Evolutionary conservation across 106 monocot species (phyloP).

Genomic region (Allium fistulosum): DNA sequence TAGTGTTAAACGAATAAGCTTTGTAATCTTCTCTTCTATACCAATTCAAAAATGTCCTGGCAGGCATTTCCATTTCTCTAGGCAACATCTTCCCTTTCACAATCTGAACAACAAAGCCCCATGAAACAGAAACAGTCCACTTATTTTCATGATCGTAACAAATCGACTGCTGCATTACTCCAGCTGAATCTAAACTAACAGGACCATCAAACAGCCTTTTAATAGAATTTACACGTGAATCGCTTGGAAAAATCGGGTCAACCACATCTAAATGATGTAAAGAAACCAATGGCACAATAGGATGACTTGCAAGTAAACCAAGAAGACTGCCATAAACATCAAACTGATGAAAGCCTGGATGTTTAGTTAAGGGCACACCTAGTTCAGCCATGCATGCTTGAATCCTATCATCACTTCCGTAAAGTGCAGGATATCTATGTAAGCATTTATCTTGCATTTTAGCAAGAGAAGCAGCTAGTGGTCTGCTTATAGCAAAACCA

Average conservation of each 20-base stretch:
- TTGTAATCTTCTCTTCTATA: constrained; percentile 72
- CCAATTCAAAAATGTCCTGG: constrained; percentile 92
- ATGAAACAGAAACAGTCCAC: constrained; percentile 84
- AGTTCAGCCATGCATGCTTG: constrained; percentile 78
- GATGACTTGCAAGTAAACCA: constrained; percentile 80
- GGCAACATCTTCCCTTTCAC: constrained; percentile 69
- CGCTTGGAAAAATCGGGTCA: constrained; percentile 58
- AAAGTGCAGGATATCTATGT: constrained; percentile 45
- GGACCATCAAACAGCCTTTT: constrained; percentile 57
- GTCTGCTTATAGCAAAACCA: constrained; percentile 58
- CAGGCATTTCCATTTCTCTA: constrained; percentile 90
- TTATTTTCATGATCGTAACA: constrained; percentile 43
- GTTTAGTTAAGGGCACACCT: constrained; percentile 50
- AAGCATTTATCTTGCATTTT: constrained; percentile 50
- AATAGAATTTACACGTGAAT: constrained; percentile 30
- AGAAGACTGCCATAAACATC: constrained; percentile 86
- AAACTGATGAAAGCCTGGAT: constrained; percentile 70
- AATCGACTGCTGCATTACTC: constrained; percentile 84
- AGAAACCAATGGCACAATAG: constrained; percentile 66
- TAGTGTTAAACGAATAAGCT: constrained; percentile 80
- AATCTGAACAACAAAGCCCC: constrained; percentile 85
- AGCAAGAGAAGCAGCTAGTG: constrained; percentile 35
- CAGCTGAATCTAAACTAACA: constrained; percentile 56
- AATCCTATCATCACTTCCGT: constrained; percentile 66
- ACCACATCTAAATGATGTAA: constrained; percentile 91